Evolutionary conservation across 1,139 yeast genomes (phyloP).

Genomic region (Debaryomyces psychrophilus): DNA sequence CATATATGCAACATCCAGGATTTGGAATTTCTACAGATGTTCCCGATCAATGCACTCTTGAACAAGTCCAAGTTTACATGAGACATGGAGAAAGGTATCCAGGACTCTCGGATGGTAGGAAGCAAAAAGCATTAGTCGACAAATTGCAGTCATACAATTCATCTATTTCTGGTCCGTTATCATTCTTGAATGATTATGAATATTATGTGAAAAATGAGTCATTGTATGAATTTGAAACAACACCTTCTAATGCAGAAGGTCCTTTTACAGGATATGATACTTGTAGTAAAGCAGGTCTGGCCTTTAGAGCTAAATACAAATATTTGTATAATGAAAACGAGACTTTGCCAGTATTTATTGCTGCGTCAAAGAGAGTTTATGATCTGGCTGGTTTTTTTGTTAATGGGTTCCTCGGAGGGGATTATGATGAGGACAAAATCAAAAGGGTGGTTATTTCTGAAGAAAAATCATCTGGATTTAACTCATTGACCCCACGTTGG

Average conservation of each 20-base stretch:
- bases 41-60: slow-evolving; percentile 35
- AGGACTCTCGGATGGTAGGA: slow-evolving; percentile 26
- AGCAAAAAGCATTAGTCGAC: slow-evolving; percentile 25
- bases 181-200: slow-evolving; percentile 30
- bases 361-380: slow-evolving; percentile 36
- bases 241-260: slow-evolving; percentile 26
- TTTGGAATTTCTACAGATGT: slow-evolving; percentile 37
- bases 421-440: slow-evolving; percentile 20
- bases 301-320: slow-evolving; percentile 34
- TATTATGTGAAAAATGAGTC: slow-evolving; percentile 28
- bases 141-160: slow-evolving; percentile 24
- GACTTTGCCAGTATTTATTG: slow-evolving; percentile 34
- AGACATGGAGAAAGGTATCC: slow-evolving; percentile 47
- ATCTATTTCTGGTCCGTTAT: slow-evolving; percentile 26
- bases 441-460: slow-evolving; percentile 29
- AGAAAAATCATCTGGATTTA: slow-evolving; percentile 28
- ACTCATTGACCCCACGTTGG: slow-evolving; percentile 34
- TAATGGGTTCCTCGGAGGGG: slow-evolving; percentile 31
- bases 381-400: slow-evolving; percentile 35
- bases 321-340: slow-evolving; percentile 24
- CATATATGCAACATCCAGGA: slow-evolving; percentile 39
- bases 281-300: slow-evolving; percentile 31
- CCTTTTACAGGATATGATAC: slow-evolving; percentile 29
- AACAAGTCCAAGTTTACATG: slow-evolving; percentile 38
- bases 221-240: slow-evolving; percentile 34